Conservation (phyloP, 2,329 filamentous ascomycete species). For the Endocalyx cinctus region DNA sequence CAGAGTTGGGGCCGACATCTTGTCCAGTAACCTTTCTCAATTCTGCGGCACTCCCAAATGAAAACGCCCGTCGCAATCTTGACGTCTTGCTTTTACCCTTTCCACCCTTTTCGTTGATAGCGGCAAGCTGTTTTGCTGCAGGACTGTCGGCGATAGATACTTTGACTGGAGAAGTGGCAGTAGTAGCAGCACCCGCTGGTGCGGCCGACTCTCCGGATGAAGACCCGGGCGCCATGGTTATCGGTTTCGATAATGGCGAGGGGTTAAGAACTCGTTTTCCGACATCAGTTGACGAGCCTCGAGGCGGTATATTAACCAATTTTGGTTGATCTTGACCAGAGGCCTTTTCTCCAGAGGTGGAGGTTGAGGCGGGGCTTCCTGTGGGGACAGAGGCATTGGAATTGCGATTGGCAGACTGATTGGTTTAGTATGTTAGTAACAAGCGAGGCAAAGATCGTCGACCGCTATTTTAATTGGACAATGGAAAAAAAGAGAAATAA, state of each 20-base stretch:
- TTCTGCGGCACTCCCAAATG: conserved; percentile 92
- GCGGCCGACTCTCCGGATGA: conserved; percentile 37
- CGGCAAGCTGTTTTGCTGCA: conserved; percentile 78
- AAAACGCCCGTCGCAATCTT: conserved; percentile 84
- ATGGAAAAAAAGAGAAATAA: conserved; percentile 21
- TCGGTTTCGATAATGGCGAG: conserved; percentile 70
- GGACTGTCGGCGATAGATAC: conserved; percentile 49
- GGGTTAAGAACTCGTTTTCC: conserved; percentile 62
- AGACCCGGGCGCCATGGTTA: conserved; percentile 55
- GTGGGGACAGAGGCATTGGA: conserved; percentile 43
- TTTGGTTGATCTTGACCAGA: conserved; percentile 50
- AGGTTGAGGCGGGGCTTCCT: conserved; percentile 48
- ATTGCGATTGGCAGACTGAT: conserved; percentile 57
- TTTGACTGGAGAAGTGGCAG: conserved; percentile 25
- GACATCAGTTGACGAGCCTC: conserved; percentile 61
- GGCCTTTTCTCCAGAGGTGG: conserved; percentile 39
- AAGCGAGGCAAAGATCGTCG: too few relatives aligned
- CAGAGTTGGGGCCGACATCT: conserved; percentile 36
- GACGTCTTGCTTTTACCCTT: conserved; percentile 82
- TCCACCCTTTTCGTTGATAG: conserved; percentile 77
- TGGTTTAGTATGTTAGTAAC: conserved; percentile 42
- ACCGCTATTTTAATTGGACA: conserved; percentile 39
- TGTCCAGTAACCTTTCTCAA: conserved; percentile 70
- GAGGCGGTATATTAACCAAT: conserved; percentile 54
- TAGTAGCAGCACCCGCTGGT: conserved; percentile 24